These are phyloP conservation scores for Podaxis carcinomalis DNA, from an alignment of 768 basidiomycete genomes.

Conservation along the genomic window DNA sequence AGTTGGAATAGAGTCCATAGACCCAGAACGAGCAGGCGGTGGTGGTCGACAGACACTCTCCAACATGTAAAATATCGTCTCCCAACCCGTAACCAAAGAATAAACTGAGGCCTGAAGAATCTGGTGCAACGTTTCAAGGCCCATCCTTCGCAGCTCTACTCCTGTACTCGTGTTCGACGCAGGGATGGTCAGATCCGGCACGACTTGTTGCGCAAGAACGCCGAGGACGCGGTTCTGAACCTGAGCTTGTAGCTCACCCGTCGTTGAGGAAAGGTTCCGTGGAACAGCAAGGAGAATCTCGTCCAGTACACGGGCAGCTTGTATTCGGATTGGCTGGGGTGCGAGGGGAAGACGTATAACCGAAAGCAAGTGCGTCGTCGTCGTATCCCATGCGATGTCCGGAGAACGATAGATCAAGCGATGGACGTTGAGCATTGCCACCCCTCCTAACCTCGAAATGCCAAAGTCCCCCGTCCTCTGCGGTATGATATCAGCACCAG, in stretches of 20 bases:
- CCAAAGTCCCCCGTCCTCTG: slow-evolving; percentile 93
- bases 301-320: slow-evolving; percentile 84
- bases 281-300: slow-evolving; percentile 79
- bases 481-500: not conserved
- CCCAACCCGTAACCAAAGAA: slow-evolving; percentile 90
- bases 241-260: slow-evolving; percentile 58
- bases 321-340: slow-evolving; percentile 76
- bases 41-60: slow-evolving; percentile 72
- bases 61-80: slow-evolving; percentile 88
- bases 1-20: slow-evolving; percentile 36
- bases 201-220: slow-evolving; percentile 78
- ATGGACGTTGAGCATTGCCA: slow-evolving; percentile 80
- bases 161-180: slow-evolving; percentile 37
- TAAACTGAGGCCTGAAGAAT: slow-evolving; percentile 91
- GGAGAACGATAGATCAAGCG: slow-evolving; percentile 82
- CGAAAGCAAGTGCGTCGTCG: slow-evolving; percentile 75
- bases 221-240: slow-evolving; percentile 84
- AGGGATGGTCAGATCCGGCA: slow-evolving; percentile 36
- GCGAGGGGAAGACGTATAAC: slow-evolving; percentile 68
- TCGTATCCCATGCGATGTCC: slow-evolving; percentile 79
- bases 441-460: slow-evolving; percentile 79
- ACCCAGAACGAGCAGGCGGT: slow-evolving; percentile 25
- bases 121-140: slow-evolving; percentile 82
- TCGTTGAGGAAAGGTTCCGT: slow-evolving; percentile 51
- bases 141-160: slow-evolving; percentile 84